Evolutionary conservation across 352 stramenopile genomes (phyloP).

Genomic region (Blastocystis sp.): DNA sequence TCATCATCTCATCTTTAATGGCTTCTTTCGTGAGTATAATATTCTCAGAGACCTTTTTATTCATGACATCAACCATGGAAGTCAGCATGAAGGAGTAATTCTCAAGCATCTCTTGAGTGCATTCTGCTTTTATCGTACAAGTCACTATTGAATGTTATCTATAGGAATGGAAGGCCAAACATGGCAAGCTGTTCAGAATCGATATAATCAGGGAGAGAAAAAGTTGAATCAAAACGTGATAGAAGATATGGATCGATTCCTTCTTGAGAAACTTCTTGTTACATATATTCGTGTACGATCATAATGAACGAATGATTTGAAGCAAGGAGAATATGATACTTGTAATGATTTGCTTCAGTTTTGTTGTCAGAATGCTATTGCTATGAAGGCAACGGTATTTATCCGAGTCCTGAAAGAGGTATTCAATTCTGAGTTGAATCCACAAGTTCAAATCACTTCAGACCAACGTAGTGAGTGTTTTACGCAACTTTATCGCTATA

Average conservation of each 20-base stretch:
- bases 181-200: constrained; percentile 34
- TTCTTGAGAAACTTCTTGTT: constrained; percentile 11
- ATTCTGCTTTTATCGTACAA: constrained; percentile 37
- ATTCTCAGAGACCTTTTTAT: constrained; percentile 23
- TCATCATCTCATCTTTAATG: constrained; percentile 40
- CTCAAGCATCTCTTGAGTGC: constrained; percentile 5
- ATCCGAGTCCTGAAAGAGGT: constrained; percentile 57
- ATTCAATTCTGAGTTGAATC: constrained; percentile 4
- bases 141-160: not conserved
- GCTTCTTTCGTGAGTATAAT: constrained; percentile 46
- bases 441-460: not conserved
- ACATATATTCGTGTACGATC: not conserved
- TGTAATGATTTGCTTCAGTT: constrained; percentile 31
- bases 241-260: constrained; percentile 21
- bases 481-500: not conserved
- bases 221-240: not conserved
- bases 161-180: constrained; percentile 4
- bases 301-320: not conserved
- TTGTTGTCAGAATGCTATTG: not conserved
- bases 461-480: not conserved
- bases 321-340: constrained; percentile 18
- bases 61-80: not conserved
- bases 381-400: constrained; percentile 1
- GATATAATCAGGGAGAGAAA: constrained; percentile 17
- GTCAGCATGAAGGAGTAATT: not conserved